phyloP scores from a whole-genome alignment of 2,329 filamentous ascomycete species.

The Cadophora malorum region DNA sequence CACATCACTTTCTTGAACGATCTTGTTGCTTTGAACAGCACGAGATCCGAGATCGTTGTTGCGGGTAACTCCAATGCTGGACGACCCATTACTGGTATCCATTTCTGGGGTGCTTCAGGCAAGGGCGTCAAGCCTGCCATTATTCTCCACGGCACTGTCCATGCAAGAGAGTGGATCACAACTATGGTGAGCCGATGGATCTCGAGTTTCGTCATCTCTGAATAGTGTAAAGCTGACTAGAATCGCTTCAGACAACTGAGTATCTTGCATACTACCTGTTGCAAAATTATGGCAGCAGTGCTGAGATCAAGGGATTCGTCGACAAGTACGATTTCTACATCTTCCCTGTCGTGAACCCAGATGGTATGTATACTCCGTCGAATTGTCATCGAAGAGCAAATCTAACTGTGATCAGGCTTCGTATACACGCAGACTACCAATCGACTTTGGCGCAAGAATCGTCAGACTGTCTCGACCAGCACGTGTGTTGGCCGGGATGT shows the following conservation, averaged over 20 bases:
- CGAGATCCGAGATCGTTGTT: conserved; percentile 56
- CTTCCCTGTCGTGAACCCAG: conserved; percentile 67
- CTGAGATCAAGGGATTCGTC: conserved; percentile 53
- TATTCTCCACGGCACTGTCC: conserved; percentile 63
- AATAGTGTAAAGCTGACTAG: too few relatives aligned
- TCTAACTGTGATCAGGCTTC: conserved; percentile 47
- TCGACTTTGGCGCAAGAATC: conserved; percentile 68
- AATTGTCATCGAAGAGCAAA: too few relatives aligned
- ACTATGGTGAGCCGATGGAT: conserved; percentile 49
- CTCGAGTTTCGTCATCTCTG: too few relatives aligned
- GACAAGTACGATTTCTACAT: conserved; percentile 72
- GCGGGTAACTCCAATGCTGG: conserved; percentile 56
- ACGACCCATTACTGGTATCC: conserved; percentile 53
- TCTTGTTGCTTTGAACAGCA: conserved; percentile 52
- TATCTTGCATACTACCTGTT: conserved; percentile 59
- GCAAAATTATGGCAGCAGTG: conserved; percentile 51
- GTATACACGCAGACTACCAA: conserved; percentile 62
- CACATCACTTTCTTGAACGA: conserved; percentile 57
- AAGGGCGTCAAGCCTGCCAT: conserved; percentile 56
- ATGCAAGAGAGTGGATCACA: conserved; percentile 66
- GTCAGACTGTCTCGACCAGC: conserved; percentile 50
- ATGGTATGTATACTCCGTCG: conserved; percentile 48
- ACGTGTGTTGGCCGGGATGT: conserved; percentile 58
- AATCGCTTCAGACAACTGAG: conserved; percentile 47
- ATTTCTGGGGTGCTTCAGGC: conserved; percentile 57